Evolutionary conservation across 2,329 filamentous ascomycete genomes (phyloP).

Genomic region (Periconia sp.): DNA sequence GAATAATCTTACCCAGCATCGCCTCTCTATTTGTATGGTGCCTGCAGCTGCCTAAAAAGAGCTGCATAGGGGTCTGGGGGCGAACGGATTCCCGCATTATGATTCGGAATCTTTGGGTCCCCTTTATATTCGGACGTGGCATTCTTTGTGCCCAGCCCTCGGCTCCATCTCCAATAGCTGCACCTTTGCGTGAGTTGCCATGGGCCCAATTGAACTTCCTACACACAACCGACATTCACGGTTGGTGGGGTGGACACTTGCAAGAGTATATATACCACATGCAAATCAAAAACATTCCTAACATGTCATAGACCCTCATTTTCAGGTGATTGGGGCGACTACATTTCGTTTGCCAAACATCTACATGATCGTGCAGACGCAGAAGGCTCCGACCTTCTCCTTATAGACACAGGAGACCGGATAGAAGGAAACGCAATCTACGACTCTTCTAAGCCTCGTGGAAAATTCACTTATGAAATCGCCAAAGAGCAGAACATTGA

Average conservation of each 20-base stretch:
- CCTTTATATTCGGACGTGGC: slow-evolving; percentile 44
- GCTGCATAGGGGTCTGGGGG: background rate
- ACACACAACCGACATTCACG: slow-evolving; percentile 91
- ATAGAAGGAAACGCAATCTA: slow-evolving; percentile 95
- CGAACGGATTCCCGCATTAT: slow-evolving; percentile 18
- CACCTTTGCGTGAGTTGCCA: slow-evolving; percentile 80
- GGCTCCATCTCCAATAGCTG: slow-evolving; percentile 76
- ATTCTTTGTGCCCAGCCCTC: slow-evolving; percentile 72
- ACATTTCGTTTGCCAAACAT: slow-evolving; percentile 88
- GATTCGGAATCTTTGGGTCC: slow-evolving; percentile 18
- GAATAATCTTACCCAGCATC: background rate
- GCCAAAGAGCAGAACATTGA: slow-evolving; percentile 83
- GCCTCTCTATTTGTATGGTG: background rate
- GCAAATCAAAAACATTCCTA: slow-evolving; percentile 15
- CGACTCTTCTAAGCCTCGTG: slow-evolving; percentile 86
- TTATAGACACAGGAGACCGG: slow-evolving; percentile 94
- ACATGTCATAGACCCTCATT: slow-evolving; percentile 72
- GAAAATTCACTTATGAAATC: slow-evolving; percentile 86
- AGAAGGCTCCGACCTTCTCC: slow-evolving; percentile 80
- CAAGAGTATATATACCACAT: slow-evolving; percentile 69
- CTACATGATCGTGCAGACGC: slow-evolving; percentile 80
- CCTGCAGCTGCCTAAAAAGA: background rate
- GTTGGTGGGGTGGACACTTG: slow-evolving; percentile 92
- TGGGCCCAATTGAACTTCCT: slow-evolving; percentile 95
- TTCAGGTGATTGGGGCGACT: slow-evolving; percentile 97